Percentiles rank a stretch among this genome's conserved stretches.
Conservation (phyloP, 2,329 filamentous ascomycete species). For the Bipolaris sorokiniana region DNA sequence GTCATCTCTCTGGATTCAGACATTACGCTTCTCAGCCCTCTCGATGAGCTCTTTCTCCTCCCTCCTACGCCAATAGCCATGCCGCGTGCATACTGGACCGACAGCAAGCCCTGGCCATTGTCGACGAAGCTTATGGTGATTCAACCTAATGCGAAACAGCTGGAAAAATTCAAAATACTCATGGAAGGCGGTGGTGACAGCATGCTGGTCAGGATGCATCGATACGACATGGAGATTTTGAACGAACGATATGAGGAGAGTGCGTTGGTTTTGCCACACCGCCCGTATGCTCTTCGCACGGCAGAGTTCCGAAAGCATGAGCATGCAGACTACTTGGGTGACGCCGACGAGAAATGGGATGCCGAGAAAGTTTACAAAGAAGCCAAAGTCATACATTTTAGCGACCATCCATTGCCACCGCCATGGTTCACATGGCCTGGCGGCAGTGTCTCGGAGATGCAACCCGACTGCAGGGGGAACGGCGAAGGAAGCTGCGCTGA, state of each 20-base stretch:
- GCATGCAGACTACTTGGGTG: slow-evolving; percentile 61
- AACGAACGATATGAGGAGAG: slow-evolving; percentile 66
- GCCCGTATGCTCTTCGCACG: slow-evolving; percentile 65
- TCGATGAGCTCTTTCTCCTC: slow-evolving; percentile 75
- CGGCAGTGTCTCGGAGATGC: slow-evolving; percentile 51
- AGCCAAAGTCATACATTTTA: slow-evolving; percentile 73
- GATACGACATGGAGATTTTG: slow-evolving; percentile 72
- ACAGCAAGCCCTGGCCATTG: slow-evolving; percentile 60
- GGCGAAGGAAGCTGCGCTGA: slow-evolving; percentile 45
- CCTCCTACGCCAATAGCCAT: slow-evolving; percentile 68
- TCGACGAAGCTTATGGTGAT: slow-evolving; percentile 68
- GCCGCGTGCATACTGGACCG: slow-evolving; percentile 74
- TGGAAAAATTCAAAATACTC: slow-evolving; percentile 46
- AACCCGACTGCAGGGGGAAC: slow-evolving; percentile 52
- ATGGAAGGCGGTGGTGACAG: slow-evolving; percentile 38
- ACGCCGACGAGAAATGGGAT: slow-evolving; percentile 63
- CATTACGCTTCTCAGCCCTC: slow-evolving; percentile 63
- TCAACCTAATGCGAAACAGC: slow-evolving; percentile 62
- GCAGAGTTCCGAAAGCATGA: slow-evolving; percentile 65
- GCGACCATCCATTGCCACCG: slow-evolving; percentile 74
- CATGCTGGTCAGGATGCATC: slow-evolving; percentile 39
- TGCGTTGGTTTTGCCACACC: slow-evolving; percentile 68
- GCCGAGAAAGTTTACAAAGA: slow-evolving; percentile 62
- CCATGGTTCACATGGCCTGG: slow-evolving; percentile 61
- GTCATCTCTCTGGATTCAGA: slow-evolving; percentile 69